These are phyloP conservation scores for Candida montana DNA, from an alignment of 805 yeast species.

Conservation along the genomic window DNA sequence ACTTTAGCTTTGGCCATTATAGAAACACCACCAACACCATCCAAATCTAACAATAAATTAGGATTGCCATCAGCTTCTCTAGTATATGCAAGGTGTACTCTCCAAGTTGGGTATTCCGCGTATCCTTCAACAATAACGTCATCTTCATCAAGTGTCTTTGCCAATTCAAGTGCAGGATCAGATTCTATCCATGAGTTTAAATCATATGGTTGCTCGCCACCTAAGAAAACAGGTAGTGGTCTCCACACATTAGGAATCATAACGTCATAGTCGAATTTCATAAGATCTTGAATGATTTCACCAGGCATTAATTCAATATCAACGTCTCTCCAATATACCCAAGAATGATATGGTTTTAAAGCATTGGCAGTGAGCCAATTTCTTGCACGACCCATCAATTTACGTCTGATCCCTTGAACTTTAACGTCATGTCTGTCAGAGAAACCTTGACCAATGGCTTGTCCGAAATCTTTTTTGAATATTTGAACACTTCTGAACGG, in stretches of 20 bases:
- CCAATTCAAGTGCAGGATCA: conserved; percentile 65
- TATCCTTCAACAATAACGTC: conserved; percentile 88
- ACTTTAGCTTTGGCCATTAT: conserved; percentile 69
- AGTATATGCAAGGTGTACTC: conserved; percentile 74
- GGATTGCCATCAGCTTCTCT: conserved; percentile 58
- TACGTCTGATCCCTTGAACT: conserved; percentile 79
- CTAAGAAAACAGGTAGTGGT: conserved; percentile 88
- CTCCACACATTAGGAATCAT: conserved; percentile 93
- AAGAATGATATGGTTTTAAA: conserved; percentile 75
- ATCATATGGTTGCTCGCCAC: conserved; percentile 91
- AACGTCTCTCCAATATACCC: conserved; percentile 91
- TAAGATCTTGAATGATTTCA: conserved; percentile 64
- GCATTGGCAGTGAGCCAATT: conserved; percentile 77
- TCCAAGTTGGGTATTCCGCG: conserved; percentile 81
- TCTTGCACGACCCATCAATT: conserved; percentile 82
- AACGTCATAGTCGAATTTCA: conserved; percentile 66
- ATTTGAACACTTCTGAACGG: conserved; percentile 80
- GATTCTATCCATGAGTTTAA: conserved; percentile 95
- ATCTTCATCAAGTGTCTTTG: conserved; percentile 61
- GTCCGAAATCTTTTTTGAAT: conserved; percentile 79
- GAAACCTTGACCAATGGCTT: conserved; percentile 79
- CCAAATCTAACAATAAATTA: conserved; percentile 61
- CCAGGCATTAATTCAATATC: conserved; percentile 83
- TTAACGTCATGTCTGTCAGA: conserved; percentile 80
- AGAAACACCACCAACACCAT: conserved; percentile 87